These are phyloP conservation scores for Penicillium aurantiogriseum DNA, from an alignment of 2,329 filamentous ascomycete genomes.

Conservation along the genomic window DNA sequence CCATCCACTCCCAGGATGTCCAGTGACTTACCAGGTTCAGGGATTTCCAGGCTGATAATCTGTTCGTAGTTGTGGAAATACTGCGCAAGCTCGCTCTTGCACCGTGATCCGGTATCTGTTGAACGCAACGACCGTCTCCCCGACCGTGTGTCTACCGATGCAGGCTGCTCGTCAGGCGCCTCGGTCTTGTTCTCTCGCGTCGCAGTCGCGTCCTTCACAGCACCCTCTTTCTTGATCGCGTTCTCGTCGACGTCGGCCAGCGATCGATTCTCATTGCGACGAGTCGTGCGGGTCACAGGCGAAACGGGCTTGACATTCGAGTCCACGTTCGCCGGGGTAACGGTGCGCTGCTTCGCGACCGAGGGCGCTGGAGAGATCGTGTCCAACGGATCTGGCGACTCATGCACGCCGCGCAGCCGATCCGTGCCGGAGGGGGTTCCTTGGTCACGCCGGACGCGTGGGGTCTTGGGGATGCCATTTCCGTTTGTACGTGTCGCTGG, in stretches of 20 bases:
- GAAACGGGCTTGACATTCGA: conserved; percentile 13
- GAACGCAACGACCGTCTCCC: conserved; percentile 79
- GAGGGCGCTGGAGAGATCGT: conserved; percentile 21
- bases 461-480: conserved; percentile 12
- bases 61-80: conserved; percentile 96
- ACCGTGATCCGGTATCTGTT: conserved; percentile 74
- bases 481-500: conserved; percentile 13
- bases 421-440: conserved; percentile 12
- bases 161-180: conserved; percentile 8
- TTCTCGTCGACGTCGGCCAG: neutral
- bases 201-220: neutral
- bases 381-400: conserved; percentile 30
- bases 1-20: neutral
- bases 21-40: conserved; percentile 64
- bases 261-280: conserved; percentile 7
- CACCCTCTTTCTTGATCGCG: neutral
- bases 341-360: conserved; percentile 7
- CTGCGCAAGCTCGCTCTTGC: conserved; percentile 85
- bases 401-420: conserved; percentile 12
- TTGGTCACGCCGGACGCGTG: conserved; percentile 11
- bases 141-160: conserved; percentile 3
- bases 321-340: conserved; percentile 4
- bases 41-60: conserved; percentile 80
- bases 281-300: conserved; percentile 19
- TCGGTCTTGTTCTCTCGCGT: conserved; percentile 10